Evolutionary conservation across 2,329 filamentous ascomycete species (phyloP), one percentile per base, ranked within the genome.

Genomic region (Eutypa lata): DNA sequence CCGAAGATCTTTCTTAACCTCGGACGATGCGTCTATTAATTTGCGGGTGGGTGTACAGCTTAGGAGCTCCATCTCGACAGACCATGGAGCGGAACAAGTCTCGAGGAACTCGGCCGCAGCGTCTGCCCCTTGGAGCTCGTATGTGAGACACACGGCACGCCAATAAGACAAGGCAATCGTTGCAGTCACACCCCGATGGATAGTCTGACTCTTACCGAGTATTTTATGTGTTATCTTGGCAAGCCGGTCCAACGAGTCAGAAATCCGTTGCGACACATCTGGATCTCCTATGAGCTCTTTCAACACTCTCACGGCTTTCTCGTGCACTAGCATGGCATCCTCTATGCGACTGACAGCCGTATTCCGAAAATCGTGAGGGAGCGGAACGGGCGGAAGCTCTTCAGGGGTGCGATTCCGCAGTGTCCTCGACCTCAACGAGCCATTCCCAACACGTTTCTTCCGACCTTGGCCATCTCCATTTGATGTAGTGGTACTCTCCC

Each of bases 331-430:
- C 44, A 57, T 51, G 50, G 49, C 50, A 56, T 73, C 68, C 31
- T 74, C 67, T 28, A 67, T 61, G 10, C 76, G 61, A 46, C 66
- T 65, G 26, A 88, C 75, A 51, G 80, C 80, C 19, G 72, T 66
- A 38, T 77, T 69, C 50, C 83, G 67, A 56, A 88, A 89, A 68
- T 75, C 79, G 52, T 74, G 68, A 1, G 86, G 83, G 14, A 89
- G 69, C 48, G 76, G 72, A 21, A 82, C 70, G 2, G 76, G 72
- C n/a, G 81, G 81, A 11, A 83, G 59, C 44, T 73, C 71, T 24
- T 72, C 68, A 33, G 70, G 67, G 66, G 69, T 61, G 63, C 58
- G 60, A 58, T 54, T 57, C 46, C 61, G 63, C 56, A 54, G 22
- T 7, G 57, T 50, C n/a, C 65, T 58, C 28, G 57, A 57, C 49